These are phyloP conservation scores for Candida tetrigidarum DNA, from an alignment of 1,139 yeast species.

Conservation along the genomic window DNA sequence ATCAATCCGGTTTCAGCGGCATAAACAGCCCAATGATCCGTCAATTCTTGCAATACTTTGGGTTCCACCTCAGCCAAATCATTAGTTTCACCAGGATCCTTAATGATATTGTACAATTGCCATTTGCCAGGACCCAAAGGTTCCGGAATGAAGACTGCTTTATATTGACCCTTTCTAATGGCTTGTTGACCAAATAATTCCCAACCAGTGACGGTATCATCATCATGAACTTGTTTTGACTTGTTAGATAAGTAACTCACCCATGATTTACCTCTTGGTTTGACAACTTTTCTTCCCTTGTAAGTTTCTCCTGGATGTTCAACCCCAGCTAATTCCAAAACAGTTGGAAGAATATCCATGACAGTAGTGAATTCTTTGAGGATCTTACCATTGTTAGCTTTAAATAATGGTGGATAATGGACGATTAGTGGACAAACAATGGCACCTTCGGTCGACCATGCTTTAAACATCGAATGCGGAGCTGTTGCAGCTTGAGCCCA, in stretches of 20 bases:
- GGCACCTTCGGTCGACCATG: constrained; percentile 60
- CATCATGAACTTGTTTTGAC: constrained; percentile 38
- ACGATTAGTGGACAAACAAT: constrained; percentile 56
- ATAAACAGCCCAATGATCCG: constrained; percentile 55
- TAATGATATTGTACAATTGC: constrained; percentile 49
- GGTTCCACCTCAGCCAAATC: constrained; percentile 41
- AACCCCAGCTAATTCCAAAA: constrained; percentile 50
- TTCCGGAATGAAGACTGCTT: constrained; percentile 51
- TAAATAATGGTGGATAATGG: constrained; percentile 38
- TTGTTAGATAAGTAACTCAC: constrained; percentile 29
- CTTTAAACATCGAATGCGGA: constrained; percentile 54
- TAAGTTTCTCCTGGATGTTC: constrained; percentile 46
- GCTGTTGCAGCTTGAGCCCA: constrained; percentile 74
- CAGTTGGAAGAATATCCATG: constrained; percentile 61
- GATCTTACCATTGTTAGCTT: constrained; percentile 30
- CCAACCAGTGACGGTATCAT: constrained; percentile 59
- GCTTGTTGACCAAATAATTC: constrained; percentile 62
- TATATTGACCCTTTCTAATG: constrained; percentile 52
- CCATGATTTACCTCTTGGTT: constrained; percentile 50
- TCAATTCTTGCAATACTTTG: constrained; percentile 38
- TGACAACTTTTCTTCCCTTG: constrained; percentile 41
- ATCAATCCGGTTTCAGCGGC: constrained; percentile 59
- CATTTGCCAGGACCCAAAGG: constrained; percentile 54
- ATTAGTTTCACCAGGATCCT: constrained; percentile 52
- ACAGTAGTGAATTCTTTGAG: constrained; percentile 51